Conservation (phyloP, 2,329 filamentous ascomycete genomes). For the Aspergillus vadensis region DNA sequence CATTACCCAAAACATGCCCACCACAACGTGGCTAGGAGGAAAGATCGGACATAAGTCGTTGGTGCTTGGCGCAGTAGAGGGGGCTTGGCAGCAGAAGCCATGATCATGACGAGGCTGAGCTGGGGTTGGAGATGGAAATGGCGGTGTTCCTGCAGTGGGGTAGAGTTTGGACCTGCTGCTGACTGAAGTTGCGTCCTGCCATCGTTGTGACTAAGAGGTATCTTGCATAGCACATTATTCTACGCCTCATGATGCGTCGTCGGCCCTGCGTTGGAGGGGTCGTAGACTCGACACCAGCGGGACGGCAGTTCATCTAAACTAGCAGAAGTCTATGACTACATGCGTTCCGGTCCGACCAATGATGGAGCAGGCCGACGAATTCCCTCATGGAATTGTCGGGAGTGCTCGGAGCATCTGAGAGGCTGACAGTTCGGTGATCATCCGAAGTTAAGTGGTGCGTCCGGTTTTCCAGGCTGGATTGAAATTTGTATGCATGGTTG, state of each 20-base stretch:
- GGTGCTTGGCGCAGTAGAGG: slow-evolving; percentile 24
- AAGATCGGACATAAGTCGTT: slow-evolving; percentile 18
- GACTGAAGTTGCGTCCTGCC: background rate
- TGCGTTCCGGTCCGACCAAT: slow-evolving; percentile 15
- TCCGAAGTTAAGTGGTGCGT: slow-evolving; percentile 16
- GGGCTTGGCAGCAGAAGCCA: slow-evolving; percentile 22
- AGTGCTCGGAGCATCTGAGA: slow-evolving; percentile 14
- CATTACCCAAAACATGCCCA: slow-evolving; percentile 14
- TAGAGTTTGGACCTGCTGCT: slow-evolving; percentile 11
- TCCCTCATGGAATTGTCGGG: slow-evolving; percentile 16
- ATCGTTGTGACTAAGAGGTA: slow-evolving; percentile 6
- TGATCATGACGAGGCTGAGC: slow-evolving; percentile 11
- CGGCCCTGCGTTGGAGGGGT: background rate
- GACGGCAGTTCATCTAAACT: background rate
- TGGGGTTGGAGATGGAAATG: slow-evolving; percentile 16
- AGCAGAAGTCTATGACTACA: slow-evolving; percentile 1
- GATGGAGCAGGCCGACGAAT: slow-evolving; percentile 4
- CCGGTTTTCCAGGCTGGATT: slow-evolving; percentile 15
- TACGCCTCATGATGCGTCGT: background rate
- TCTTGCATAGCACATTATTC: slow-evolving; percentile 8
- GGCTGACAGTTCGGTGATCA: slow-evolving; percentile 17
- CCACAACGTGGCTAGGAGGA: slow-evolving; percentile 26
- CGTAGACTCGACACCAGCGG: background rate
- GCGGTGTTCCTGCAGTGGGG: slow-evolving; percentile 28
- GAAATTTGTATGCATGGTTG: slow-evolving; percentile 17